Percentiles rank a stretch among this genome's conserved stretches.
Conservation (phyloP, 192 early-diverging fungal species). For the Rhizoclosmatium globosum region DNA sequence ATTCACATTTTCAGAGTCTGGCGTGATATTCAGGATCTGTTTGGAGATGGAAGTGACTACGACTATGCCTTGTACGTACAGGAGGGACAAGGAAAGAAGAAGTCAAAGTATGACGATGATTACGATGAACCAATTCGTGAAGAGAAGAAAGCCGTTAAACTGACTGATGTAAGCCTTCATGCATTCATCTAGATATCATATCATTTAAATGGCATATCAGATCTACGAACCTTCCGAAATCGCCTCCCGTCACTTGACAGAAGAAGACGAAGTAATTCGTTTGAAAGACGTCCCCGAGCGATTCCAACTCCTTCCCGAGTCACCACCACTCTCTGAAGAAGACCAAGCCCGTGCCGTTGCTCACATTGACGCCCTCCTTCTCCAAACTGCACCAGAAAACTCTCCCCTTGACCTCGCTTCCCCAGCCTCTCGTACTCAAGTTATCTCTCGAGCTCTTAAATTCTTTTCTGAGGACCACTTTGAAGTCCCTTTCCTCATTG, state of each 20-base stretch:
- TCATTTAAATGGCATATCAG: conserved; percentile 30
- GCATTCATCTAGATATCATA: conserved; percentile 3
- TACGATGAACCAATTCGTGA: conserved; percentile 52
- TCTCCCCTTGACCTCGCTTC: conserved; percentile 6
- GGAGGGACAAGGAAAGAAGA: neutral
- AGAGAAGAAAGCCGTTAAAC: conserved; percentile 46
- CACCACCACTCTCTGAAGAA: conserved; percentile 40
- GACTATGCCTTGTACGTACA: conserved; percentile 67
- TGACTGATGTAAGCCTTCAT: conserved; percentile 52
- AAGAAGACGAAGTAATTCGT: conserved; percentile 89
- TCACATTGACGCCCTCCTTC: conserved; percentile 37
- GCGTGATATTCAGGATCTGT: conserved; percentile 87
- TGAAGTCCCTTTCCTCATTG: conserved; percentile 92
- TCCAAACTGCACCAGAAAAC: neutral
- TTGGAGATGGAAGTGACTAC: conserved; percentile 94
- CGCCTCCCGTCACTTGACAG: conserved; percentile 88
- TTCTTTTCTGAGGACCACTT: conserved; percentile 71
- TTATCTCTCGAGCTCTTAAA: conserved; percentile 64
- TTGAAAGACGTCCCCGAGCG: conserved; percentile 91
- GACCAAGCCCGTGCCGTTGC: conserved; percentile 50
- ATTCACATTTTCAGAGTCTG: conserved; percentile 56
- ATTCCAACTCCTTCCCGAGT: conserved; percentile 66
- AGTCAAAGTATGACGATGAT: conserved; percentile 57
- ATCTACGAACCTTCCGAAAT: conserved; percentile 87
- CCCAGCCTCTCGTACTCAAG: conserved; percentile 9